phyloP scores from a whole-genome alignment of 129 eudicot genomes.

The Kitagawia praeruptora region DNA sequence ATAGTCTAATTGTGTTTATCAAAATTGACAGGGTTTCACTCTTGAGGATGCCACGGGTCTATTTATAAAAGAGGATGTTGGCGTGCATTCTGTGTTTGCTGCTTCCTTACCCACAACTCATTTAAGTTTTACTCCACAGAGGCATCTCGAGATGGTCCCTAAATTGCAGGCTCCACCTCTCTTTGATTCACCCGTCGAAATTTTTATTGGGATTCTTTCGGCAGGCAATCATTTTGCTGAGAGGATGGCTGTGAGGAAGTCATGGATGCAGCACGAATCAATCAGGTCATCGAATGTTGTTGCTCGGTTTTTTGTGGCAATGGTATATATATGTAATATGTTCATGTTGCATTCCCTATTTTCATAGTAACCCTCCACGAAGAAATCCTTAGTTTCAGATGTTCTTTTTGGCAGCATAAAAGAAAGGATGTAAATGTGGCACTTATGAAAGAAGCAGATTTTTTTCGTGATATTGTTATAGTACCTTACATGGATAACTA shows the following conservation, averaged over 20 bases:
- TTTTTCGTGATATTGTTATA: conserved; percentile 9
- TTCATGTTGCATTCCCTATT: neutral
- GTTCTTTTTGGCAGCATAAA: conserved; percentile 13
- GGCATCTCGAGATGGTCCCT: conserved; percentile 9
- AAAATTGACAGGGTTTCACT: conserved; percentile 4
- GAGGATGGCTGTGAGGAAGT: conserved; percentile 17
- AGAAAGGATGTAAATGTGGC: conserved; percentile 4
- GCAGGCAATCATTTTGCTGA: conserved; percentile 12
- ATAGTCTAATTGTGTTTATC: neutral
- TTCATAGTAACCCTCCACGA: neutral
- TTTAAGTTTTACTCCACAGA: conserved; percentile 2
- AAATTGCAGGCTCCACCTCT: conserved; percentile 11
- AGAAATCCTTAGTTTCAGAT: neutral
- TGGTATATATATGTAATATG: neutral
- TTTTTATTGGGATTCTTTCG: conserved; percentile 7
- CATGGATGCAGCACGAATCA: conserved; percentile 11
- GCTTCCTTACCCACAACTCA: conserved; percentile 9
- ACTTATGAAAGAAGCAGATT: conserved; percentile 6
- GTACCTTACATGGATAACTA: conserved; percentile 35
- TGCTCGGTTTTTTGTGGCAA: conserved; percentile 9
- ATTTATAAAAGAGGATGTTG: neutral
- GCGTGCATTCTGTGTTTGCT: conserved; percentile 9
- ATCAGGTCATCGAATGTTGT: conserved; percentile 2
- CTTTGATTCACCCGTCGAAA: neutral
- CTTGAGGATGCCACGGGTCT: conserved; percentile 15